Base-by-base conservation (phyloP, 257 asterid species). In the Fraxinus cuspidata region DNA sequence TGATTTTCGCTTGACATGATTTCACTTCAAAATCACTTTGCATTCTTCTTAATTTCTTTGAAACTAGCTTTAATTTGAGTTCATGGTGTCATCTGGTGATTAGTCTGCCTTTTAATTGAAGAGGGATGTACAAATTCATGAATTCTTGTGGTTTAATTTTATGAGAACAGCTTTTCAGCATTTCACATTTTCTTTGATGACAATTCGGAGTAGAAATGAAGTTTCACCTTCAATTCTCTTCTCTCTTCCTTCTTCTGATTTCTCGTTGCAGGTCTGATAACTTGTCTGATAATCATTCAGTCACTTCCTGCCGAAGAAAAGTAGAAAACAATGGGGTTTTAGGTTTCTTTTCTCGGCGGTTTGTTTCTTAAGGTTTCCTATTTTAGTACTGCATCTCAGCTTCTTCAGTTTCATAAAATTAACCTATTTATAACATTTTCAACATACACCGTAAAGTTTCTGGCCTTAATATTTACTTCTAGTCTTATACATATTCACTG, bases 81-180 rank as follows among this genome's bases (percentile, higher is more conserved):
- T 84, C 68, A 66, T 81, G 72, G 40, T 67, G 77, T 80, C 58
- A 74, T 44, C 80, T 11, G 76, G 23, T 47, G 71, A 53, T 71
- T 79, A 70, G 72, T n/a, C 29, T 73, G 42, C 28, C 29, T 65
- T 79, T 71, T 79, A 37, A 42, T 13, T 40, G 77, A 77, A 63
- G 79, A 78, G 83, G 82, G 75, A 81, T 84, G 87, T 81, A 79
- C 76, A 74, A 80, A 82, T 67, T 81, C 72, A 77, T 80, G 86
- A 68, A 82, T 76, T 73, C 76, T 84, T 65, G 75, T 73, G 83
- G 64, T 72, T 74, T n/a, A 37, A 66, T 38, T 71, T 53, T 66
- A 21, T 56, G 65, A 56, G 13, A 23, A 27, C 69, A 63, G 69
- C 69, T 63, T 23, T 60, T n/a, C 65, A 18, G 27, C 10, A 60